phyloP scores from a whole-genome alignment of 1,284 basidiomycete species.

The Cryptococcus jaspeensis region DNA sequence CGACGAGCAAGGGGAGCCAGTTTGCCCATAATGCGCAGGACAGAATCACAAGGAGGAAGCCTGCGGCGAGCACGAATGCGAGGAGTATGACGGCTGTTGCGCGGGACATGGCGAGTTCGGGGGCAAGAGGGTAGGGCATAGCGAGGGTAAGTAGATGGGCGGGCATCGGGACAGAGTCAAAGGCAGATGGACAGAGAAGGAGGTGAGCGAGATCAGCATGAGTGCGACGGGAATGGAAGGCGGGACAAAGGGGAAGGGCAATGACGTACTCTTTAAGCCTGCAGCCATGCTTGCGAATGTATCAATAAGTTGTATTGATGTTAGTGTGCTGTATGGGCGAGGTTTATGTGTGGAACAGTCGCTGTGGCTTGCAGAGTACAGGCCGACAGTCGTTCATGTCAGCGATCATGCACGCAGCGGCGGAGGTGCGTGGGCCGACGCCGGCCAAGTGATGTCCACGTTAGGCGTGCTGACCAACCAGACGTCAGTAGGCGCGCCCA shows the following conservation, averaged over 20 bases:
- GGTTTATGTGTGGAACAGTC: no score
- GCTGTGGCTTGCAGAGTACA: no score
- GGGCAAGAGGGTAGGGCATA: no score
- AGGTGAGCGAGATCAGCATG: conserved; percentile 3
- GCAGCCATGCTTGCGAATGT: conserved; percentile 30
- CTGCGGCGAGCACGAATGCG: conserved; percentile 93
- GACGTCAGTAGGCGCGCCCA: no score
- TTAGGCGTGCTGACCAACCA: no score
- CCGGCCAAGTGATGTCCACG: no score
- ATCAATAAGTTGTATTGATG: no score
- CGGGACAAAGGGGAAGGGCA: neutral
- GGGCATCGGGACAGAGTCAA: neutral
- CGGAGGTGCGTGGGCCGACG: no score
- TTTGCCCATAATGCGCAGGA: conserved; percentile 95
- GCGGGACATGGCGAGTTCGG: neutral
- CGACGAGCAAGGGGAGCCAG: conserved; percentile 95
- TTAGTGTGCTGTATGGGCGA: no score
- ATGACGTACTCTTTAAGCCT: conserved; percentile 40
- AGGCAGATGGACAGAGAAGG: neutral
- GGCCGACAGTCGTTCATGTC: no score
- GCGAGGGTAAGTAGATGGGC: neutral
- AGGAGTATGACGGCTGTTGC: conserved; percentile 81
- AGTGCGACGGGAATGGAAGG: neutral
- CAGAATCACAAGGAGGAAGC: conserved; percentile 95
- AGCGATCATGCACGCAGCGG: no score